A percentile compares a stretch with the other conserved stretches of the same genome.
phyloP scores from a whole-genome alignment of 2,329 filamentous ascomycete genomes.

The Curvularia sp. region DNA sequence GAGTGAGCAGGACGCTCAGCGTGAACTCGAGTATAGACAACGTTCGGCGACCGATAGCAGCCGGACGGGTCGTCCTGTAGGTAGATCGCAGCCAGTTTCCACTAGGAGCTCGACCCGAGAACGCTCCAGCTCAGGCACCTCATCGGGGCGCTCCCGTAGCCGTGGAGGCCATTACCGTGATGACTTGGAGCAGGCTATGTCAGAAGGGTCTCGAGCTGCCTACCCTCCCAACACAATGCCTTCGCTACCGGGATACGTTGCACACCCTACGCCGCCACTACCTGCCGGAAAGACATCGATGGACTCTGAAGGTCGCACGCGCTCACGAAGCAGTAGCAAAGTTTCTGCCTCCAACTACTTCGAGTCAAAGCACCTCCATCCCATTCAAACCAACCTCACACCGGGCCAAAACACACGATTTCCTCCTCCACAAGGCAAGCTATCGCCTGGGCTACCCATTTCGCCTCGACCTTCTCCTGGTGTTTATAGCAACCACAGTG shows the following conservation, averaged over 20 bases:
- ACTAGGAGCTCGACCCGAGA: conserved; percentile 55
- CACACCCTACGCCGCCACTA: conserved; percentile 40
- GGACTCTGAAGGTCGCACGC: conserved; percentile 38
- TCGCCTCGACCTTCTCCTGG: conserved; percentile 50
- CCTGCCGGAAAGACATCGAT: conserved; percentile 36
- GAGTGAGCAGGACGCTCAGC: conserved; percentile 46
- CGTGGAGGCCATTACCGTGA: conserved; percentile 59
- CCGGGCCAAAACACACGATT: conserved; percentile 35
- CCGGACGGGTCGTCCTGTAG: conserved; percentile 37
- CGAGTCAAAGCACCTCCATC: conserved; percentile 49
- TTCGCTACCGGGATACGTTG: conserved; percentile 45
- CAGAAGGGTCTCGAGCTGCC: conserved; percentile 52
- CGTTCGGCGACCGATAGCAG: conserved; percentile 48
- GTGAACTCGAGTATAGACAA: conserved; percentile 42
- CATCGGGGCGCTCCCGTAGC: conserved; percentile 63
- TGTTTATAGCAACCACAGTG: conserved; percentile 45
- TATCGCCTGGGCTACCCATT: conserved; percentile 44
- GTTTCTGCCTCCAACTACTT: conserved; percentile 45
- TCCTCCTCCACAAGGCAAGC: conserved; percentile 33
- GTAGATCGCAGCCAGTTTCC: conserved; percentile 51
- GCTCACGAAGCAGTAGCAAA: conserved; percentile 50
- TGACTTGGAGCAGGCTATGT: conserved; percentile 60
- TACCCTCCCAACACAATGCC: conserved; percentile 46
- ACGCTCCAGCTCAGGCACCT: conserved; percentile 63
- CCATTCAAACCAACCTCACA: conserved; percentile 43